Conservation (phyloP, 768 basidiomycete species). For the Pulveroboletus sp. region DNA sequence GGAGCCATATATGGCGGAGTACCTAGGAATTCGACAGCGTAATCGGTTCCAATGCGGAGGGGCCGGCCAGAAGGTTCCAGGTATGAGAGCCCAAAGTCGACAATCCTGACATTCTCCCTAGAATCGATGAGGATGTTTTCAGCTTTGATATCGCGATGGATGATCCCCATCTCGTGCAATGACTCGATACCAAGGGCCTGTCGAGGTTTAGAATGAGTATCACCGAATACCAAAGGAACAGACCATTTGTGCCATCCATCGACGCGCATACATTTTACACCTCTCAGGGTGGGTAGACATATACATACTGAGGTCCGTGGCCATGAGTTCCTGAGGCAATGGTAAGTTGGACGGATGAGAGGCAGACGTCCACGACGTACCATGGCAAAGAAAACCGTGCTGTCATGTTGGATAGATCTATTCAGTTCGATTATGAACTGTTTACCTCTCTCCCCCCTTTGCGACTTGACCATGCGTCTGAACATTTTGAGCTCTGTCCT, state of each 20-base stretch:
- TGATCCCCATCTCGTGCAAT: conserved; percentile 58
- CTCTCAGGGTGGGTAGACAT: conserved; percentile 22
- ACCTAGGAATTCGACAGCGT: conserved; percentile 30
- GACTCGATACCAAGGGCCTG: conserved; percentile 41
- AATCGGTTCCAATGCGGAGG: conserved; percentile 13
- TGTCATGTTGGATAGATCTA: conserved; percentile 32
- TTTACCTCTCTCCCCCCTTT: conserved; percentile 18
- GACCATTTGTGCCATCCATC: conserved; percentile 43
- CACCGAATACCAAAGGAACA: not conserved
- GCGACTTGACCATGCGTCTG: conserved; percentile 30
- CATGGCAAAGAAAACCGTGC: conserved; percentile 38
- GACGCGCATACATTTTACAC: conserved; percentile 28
- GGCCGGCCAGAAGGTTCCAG: conserved; percentile 6
- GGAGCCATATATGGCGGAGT: conserved; percentile 41
- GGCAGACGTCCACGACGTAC: conserved; percentile 20
- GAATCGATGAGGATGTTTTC: conserved; percentile 63
- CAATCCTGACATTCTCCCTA: conserved; percentile 38
- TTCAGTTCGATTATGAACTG: conserved; percentile 40
- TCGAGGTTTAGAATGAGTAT: not conserved
- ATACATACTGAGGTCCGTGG: conserved; percentile 33
- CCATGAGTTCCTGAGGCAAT: conserved; percentile 38
- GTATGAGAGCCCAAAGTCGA: conserved; percentile 41
- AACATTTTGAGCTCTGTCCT: conserved; percentile 35
- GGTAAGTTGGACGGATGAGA: not conserved
- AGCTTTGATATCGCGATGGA: conserved; percentile 69